phyloP scores from a whole-genome alignment of 352 stramenopile species.

The Phytophthora rubi region DNA sequence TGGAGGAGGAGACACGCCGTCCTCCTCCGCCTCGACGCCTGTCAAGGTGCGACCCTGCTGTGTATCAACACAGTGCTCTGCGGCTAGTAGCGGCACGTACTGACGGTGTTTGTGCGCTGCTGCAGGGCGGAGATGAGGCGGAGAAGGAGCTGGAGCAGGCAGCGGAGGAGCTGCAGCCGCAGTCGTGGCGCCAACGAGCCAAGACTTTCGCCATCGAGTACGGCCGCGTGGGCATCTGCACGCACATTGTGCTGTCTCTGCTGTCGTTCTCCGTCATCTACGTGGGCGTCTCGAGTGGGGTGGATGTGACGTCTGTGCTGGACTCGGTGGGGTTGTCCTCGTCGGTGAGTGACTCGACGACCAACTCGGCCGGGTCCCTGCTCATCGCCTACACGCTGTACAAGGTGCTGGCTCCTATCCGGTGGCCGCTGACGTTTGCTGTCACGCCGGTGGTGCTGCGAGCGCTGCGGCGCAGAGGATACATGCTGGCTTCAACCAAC shows the following conservation, averaged over 20 bases:
- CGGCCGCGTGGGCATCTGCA: conserved; percentile 76
- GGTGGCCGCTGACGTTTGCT: conserved; percentile 83
- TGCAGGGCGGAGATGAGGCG: conserved; percentile 3
- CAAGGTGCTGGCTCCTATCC: conserved; percentile 77
- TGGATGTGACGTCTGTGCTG: conserved; percentile 70
- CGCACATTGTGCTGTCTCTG: conserved; percentile 78
- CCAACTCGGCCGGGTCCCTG: conserved; percentile 74
- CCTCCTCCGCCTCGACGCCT: conserved; percentile 14
- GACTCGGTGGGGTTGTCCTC: conserved; percentile 53
- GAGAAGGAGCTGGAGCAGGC: conserved; percentile 35
- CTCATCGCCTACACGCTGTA: conserved; percentile 87
- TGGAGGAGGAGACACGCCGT: conserved; percentile 17
- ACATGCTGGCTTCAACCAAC: conserved; percentile 61
- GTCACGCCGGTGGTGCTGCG: conserved; percentile 81
- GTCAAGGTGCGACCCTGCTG: conserved; percentile 24
- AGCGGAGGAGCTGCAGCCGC: conserved; percentile 13
- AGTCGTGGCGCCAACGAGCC: conserved; percentile 68
- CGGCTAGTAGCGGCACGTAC: background rate
- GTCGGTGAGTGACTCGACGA: conserved; percentile 46
- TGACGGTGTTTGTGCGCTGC: background rate
- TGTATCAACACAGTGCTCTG: background rate
- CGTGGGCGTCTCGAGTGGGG: conserved; percentile 63
- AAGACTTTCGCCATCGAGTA: conserved; percentile 88
- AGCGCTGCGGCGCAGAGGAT: conserved; percentile 69
- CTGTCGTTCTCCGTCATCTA: conserved; percentile 84